Evolutionary conservation across 257 asterid genomes (phyloP).

Genomic region (Apocynum venetum): DNA sequence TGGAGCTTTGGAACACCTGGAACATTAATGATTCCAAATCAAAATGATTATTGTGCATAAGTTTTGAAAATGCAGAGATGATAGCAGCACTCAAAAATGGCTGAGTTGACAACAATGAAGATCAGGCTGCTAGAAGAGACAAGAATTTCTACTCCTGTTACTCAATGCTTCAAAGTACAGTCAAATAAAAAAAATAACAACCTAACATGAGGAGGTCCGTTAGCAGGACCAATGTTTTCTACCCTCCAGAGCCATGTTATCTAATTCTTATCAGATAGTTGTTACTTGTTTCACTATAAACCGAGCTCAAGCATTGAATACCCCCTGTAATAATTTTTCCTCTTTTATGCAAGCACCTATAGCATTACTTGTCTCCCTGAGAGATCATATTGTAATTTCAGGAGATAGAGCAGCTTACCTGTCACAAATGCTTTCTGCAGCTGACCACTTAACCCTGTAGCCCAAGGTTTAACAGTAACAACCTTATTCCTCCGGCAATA

Average conservation of each 20-base stretch:
- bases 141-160: neutral
- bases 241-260: neutral
- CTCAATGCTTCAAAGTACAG: neutral
- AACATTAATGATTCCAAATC: neutral
- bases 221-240: neutral
- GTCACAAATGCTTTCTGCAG: slow-evolving; percentile 38
- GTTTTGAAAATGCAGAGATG: neutral
- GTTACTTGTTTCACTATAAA: neutral
- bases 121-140: neutral
- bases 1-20: slow-evolving; percentile 44
- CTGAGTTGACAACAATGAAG: neutral
- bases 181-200: neutral
- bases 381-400: neutral
- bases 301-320: neutral
- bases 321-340: neutral
- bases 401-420: slow-evolving; percentile 21
- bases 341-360: neutral
- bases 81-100: neutral
- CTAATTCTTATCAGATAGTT: neutral
- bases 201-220: neutral
- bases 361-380: neutral
- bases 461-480: slow-evolving; percentile 36
- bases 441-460: slow-evolving; percentile 36
- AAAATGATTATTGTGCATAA: neutral
- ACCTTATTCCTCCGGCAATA: slow-evolving; percentile 23